Evolutionary conservation across 768 basidiomycete species (phyloP).

Genomic region (Lentinula sp.): DNA sequence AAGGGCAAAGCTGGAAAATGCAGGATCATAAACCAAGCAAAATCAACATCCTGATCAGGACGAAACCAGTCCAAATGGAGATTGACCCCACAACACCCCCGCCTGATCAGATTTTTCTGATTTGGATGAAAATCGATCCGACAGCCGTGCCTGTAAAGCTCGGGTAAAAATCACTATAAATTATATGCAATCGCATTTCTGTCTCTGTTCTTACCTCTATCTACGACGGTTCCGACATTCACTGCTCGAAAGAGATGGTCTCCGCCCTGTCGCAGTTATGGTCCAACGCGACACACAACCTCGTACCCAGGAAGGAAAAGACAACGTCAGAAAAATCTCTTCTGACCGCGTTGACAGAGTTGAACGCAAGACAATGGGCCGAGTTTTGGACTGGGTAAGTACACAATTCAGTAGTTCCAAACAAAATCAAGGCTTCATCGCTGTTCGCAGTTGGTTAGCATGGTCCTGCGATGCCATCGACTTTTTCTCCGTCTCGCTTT

Average conservation of each 20-base stretch:
- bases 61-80: background rate
- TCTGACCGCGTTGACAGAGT: slow-evolving; percentile 31
- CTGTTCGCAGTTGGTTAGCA: slow-evolving; percentile 60
- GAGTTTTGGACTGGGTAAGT: slow-evolving; percentile 59
- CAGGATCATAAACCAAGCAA: background rate
- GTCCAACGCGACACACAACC: slow-evolving; percentile 6
- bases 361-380: slow-evolving; percentile 51
- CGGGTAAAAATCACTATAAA: background rate
- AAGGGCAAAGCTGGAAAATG: no score
- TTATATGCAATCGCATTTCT: background rate
- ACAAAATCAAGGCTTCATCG: background rate
- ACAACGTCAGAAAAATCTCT: slow-evolving; percentile 30
- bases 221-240: background rate
- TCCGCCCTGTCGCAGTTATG: background rate
- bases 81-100: background rate
- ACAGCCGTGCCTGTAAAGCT: background rate
- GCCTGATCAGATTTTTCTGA: background rate
- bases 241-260: background rate
- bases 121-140: background rate
- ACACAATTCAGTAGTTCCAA: slow-evolving; percentile 13
- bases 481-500: slow-evolving; percentile 74
- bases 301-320: slow-evolving; percentile 40
- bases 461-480: slow-evolving; percentile 88
- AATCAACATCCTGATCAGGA: background rate
- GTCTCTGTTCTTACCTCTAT: background rate